Evolutionary conservation across 768 basidiomycete species (phyloP).

Genomic region (Lentinula sp.): DNA sequence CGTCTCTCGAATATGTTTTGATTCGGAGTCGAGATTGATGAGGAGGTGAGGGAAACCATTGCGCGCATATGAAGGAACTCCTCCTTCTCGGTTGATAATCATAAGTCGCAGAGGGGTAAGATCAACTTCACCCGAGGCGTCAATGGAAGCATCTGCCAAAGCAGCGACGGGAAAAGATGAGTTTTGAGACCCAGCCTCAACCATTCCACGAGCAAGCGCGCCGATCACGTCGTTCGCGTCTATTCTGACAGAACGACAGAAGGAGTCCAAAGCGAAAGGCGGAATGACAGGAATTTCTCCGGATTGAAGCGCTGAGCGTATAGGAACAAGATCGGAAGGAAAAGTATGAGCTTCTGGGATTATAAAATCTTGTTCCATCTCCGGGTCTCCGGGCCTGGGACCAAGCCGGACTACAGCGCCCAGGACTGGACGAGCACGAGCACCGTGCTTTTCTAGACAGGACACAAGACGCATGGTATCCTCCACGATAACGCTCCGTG

Average conservation of each 20-base stretch:
- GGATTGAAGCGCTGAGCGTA: slow-evolving; percentile 83
- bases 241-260: slow-evolving; percentile 79
- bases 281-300: slow-evolving; percentile 96
- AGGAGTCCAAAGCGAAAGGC: slow-evolving; percentile 89
- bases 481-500: slow-evolving; percentile 59
- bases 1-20: slow-evolving; percentile 75
- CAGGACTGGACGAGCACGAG: slow-evolving; percentile 81
- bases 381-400: slow-evolving; percentile 53
- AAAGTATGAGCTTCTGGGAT: slow-evolving; percentile 76
- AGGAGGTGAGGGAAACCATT: slow-evolving; percentile 92
- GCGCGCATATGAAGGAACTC: slow-evolving; percentile 96
- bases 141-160: slow-evolving; percentile 26
- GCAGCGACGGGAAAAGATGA: slow-evolving; percentile 12
- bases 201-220: slow-evolving; percentile 85
- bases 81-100: slow-evolving; percentile 96
- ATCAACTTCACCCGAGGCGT: slow-evolving; percentile 54
- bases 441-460: slow-evolving; percentile 79
- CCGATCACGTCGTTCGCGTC: slow-evolving; percentile 85
- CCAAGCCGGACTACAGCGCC: slow-evolving; percentile 83
- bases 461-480: slow-evolving; percentile 84
- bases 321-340: slow-evolving; percentile 72
- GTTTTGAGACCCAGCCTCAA: slow-evolving; percentile 37
- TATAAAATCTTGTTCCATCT: slow-evolving; percentile 22
- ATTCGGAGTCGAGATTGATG: slow-evolving; percentile 90
- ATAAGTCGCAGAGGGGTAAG: slow-evolving; percentile 93